Evolutionary conservation across 306 rosid genomes (phyloP), one percentile per base, ranked within the genome.

Genomic region (Echinosophora koreensis): DNA sequence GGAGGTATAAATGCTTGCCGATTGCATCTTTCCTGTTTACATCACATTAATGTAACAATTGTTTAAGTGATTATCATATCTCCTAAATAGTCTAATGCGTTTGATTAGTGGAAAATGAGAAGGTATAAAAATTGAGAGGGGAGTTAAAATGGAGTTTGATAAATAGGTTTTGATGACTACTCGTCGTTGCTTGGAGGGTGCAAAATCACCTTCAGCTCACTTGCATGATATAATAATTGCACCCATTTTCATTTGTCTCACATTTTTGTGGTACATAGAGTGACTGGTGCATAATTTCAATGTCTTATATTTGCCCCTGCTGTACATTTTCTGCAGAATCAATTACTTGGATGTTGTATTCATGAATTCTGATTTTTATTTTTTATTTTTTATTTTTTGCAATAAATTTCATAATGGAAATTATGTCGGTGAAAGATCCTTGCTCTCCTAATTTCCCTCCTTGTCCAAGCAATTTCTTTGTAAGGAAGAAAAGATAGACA

Each of bases 1-100:
- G 46, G 92, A 90, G 97, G 97, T 93, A 88, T 69, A 73, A 32
- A 66, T 69, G 18, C 77, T 76, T 81, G 74, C 69, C 17, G 60
- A 59, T 57, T 77, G 56, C 68, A 55, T 68, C 2, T 9, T 77
- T 71, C 63, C 28, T 42, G 32, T 61, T 16, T 27, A 34, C 61
- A 76, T 69, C 22, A 59, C 66, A 38, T 5, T 74, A 47, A 66
- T 57, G 59, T 49, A 38, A 3, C 58, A 59, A 59, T 67, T 51
- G 54, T 17, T 52, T 41, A 49, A 80, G 12, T 50, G 30, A 62
- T 80, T 7, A 66, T 42, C 68, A 54, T 56, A 39, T 66, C 35
- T 42, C 56, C 38, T 9, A 27, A 38, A 63, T 76, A 64, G 50
- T 44, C 30, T 64, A 61, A 61, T 74, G 14, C 15, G 61, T 61